A percentile compares a stretch with the other conserved stretches of the same genome.
phyloP scores from a whole-genome alignment of 495 filamentous ascomycete species.

The Penicillium steckii region DNA sequence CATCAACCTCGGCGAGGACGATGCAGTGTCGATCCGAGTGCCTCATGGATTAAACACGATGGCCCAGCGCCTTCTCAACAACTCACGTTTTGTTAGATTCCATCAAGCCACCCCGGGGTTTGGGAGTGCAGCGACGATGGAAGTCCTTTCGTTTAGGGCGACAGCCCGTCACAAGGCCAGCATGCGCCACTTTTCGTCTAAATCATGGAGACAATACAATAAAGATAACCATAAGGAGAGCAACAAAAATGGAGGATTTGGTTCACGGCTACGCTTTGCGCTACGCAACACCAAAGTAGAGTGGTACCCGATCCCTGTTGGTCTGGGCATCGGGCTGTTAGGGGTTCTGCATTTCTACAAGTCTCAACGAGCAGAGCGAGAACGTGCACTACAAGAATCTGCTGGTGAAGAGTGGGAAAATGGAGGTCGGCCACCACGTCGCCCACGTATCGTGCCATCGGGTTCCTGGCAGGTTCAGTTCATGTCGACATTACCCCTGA shows the following conservation, averaged over 20 bases:
- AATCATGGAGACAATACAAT: constrained; percentile 36
- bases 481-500: constrained; percentile 93
- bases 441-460: constrained; percentile 68
- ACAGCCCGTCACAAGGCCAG: constrained; percentile 33
- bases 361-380: constrained; percentile 55
- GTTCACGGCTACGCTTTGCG: constrained; percentile 59
- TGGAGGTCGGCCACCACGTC: constrained; percentile 59
- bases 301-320: constrained; percentile 96
- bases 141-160: constrained; percentile 42
- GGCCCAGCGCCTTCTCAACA: constrained; percentile 38
- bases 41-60: constrained; percentile 38
- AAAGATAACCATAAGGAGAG: constrained; percentile 36
- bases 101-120: constrained; percentile 28
- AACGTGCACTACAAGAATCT: constrained; percentile 44
- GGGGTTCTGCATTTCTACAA: constrained; percentile 85
- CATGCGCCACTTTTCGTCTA: constrained; percentile 44
- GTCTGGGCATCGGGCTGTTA: constrained; percentile 82
- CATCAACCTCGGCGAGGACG: constrained; percentile 12
- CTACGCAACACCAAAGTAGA: constrained; percentile 73
- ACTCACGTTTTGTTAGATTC: constrained; percentile 28
- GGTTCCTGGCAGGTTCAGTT: constrained; percentile 96
- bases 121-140: constrained; percentile 31
- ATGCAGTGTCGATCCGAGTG: not conserved
- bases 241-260: constrained; percentile 57
- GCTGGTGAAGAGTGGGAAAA: constrained; percentile 47